Evolutionary conservation across 1,284 basidiomycete species (phyloP).

Genomic region (Leucoagaricus sp.): DNA sequence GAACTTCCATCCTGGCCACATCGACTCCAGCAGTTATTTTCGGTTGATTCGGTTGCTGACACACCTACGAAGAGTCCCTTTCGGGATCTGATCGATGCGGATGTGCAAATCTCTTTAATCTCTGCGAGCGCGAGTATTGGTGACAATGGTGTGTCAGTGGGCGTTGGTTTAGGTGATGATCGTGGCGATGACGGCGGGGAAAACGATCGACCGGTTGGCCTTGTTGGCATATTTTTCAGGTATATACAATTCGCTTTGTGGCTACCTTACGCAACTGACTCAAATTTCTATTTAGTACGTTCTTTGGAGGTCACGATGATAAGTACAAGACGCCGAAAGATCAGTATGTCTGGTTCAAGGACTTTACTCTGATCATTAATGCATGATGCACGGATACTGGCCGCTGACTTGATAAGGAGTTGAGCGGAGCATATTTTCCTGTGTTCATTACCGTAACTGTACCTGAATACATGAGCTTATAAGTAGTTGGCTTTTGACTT

Average conservation of each 20-base stretch:
- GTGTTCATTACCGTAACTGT: too few relatives aligned
- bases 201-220: slow-evolving; percentile 40
- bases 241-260: slow-evolving; percentile 28
- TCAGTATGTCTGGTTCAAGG: slow-evolving; percentile 76
- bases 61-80: neutral
- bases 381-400: slow-evolving; percentile 13
- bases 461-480: too few relatives aligned
- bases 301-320: slow-evolving; percentile 74
- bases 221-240: slow-evolving; percentile 77
- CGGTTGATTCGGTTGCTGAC: neutral
- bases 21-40: neutral
- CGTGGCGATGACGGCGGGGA: neutral
- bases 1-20: neutral
- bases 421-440: too few relatives aligned
- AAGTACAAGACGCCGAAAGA: slow-evolving; percentile 68
- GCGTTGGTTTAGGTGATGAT: neutral
- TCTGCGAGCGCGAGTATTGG: neutral
- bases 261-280: neutral
- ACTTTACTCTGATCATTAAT: slow-evolving; percentile 48
- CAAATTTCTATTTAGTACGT: slow-evolving; percentile 51
- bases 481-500: too few relatives aligned
- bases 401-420: too few relatives aligned
- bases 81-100: neutral
- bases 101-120: neutral
- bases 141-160: neutral